Percentiles rank a stretch among this genome's conserved stretches.
Conservation (phyloP, 805 yeast species). For the Candida berthetii region DNA sequence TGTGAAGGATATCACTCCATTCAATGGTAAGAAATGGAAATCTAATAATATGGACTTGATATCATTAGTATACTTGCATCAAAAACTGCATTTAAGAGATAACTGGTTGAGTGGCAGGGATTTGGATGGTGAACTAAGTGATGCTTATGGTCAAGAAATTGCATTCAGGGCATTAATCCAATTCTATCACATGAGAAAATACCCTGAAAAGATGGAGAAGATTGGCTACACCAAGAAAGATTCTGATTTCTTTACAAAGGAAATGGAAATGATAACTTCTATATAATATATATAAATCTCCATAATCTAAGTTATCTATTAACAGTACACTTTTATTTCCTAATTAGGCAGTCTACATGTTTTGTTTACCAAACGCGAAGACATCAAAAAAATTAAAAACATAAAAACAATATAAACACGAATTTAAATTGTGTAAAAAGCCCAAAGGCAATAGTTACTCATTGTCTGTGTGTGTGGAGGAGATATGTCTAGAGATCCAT, state of each 20-base stretch:
- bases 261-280: slow-evolving; percentile 23
- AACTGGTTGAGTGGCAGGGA: slow-evolving; percentile 87
- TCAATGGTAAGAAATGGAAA: slow-evolving; percentile 93
- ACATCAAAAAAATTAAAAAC: too few species aligned
- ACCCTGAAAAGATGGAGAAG: slow-evolving; percentile 42
- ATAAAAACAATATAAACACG: neutral
- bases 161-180: slow-evolving; percentile 76
- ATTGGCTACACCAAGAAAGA: slow-evolving; percentile 47
- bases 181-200: slow-evolving; percentile 62
- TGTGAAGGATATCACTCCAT: slow-evolving; percentile 76
- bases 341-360: slow-evolving; percentile 5
- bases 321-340: slow-evolving; percentile 2
- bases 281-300: neutral
- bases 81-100: slow-evolving; percentile 67
- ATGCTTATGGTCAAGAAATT: slow-evolving; percentile 79
- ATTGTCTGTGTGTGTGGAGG: neutral
- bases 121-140: slow-evolving; percentile 64
- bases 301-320: too few species aligned
- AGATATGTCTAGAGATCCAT: slow-evolving; percentile 5
- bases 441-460: neutral
- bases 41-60: slow-evolving; percentile 89
- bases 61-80: slow-evolving; percentile 76
- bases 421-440: too few species aligned
- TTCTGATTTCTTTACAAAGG: slow-evolving; percentile 35
- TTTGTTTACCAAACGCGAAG: slow-evolving; percentile 1